phyloP scores from a whole-genome alignment of 257 asterid species.

The Rehmannia glutinosa region DNA sequence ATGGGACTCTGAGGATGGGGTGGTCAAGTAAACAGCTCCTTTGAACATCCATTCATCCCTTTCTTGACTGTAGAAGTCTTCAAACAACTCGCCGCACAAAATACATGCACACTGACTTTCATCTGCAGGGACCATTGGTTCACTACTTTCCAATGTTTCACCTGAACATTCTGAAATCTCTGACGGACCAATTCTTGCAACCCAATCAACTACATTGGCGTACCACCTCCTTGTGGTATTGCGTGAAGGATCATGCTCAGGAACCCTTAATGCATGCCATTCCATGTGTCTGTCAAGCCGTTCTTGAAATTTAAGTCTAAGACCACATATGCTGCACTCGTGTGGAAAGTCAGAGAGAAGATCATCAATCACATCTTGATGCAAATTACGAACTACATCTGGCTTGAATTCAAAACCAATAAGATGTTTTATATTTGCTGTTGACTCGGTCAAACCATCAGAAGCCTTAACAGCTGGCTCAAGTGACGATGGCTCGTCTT shows the following conservation, averaged over 20 bases:
- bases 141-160: conserved; percentile 32
- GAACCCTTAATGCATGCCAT: conserved; percentile 56
- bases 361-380: conserved; percentile 57
- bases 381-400: conserved; percentile 51
- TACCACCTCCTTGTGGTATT: conserved; percentile 66
- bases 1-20: conserved; percentile 20
- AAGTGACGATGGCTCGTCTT: conserved; percentile 25
- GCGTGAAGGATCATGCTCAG: conserved; percentile 29
- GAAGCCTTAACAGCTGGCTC: conserved; percentile 26
- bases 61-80: conserved; percentile 58
- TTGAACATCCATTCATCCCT: conserved; percentile 73
- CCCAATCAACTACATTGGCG: conserved; percentile 46
- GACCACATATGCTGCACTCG: conserved; percentile 62
- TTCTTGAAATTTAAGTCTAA: conserved; percentile 52
- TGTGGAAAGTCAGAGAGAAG: conserved; percentile 60
- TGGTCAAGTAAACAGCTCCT: conserved; percentile 64
- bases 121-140: conserved; percentile 77
- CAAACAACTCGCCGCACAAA: conserved; percentile 83
- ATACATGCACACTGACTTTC: conserved; percentile 77
- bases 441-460: conserved; percentile 28
- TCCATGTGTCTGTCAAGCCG: conserved; percentile 72
- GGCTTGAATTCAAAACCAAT: conserved; percentile 72
- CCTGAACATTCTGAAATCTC: conserved; percentile 32
- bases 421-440: conserved; percentile 35
- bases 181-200: conserved; percentile 34